A percentile compares a stretch with the other conserved stretches of the same genome.
Conservation (phyloP, 495 filamentous ascomycete species). For the Clohesyomyces aquaticus region DNA sequence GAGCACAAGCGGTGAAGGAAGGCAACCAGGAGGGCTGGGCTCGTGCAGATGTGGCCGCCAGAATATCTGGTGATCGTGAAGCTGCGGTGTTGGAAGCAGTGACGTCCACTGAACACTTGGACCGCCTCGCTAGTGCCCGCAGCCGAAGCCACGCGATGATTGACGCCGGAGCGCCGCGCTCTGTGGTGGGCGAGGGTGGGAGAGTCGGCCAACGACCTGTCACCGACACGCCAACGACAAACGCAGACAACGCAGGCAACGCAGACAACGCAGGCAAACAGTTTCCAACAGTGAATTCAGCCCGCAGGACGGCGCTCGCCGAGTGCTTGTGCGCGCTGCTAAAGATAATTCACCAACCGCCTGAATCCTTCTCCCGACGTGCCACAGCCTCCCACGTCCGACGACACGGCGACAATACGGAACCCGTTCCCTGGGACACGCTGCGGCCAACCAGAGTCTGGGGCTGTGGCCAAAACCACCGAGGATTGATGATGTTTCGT, state of each 20-base stretch:
- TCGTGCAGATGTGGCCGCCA: neutral
- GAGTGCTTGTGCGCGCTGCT: too few species aligned
- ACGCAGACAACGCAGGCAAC: too few species aligned
- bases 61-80: neutral
- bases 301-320: too few species aligned
- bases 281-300: too few species aligned
- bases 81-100: neutral
- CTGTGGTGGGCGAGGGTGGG: too few species aligned
- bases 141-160: neutral
- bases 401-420: neutral
- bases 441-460: neutral
- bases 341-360: too few species aligned
- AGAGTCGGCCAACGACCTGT: too few species aligned
- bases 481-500: neutral
- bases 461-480: neutral
- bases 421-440: neutral
- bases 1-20: slow-evolving; percentile 15
- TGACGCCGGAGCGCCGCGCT: neutral
- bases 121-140: neutral
- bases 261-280: too few species aligned
- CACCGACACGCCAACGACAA: too few species aligned
- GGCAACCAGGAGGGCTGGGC: neutral
- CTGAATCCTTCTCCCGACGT: neutral
- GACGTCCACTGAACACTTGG: neutral
- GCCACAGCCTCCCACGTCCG: neutral